Base-by-base conservation (phyloP, 331 rosid genomes). In the Quercus tomentella region DNA sequence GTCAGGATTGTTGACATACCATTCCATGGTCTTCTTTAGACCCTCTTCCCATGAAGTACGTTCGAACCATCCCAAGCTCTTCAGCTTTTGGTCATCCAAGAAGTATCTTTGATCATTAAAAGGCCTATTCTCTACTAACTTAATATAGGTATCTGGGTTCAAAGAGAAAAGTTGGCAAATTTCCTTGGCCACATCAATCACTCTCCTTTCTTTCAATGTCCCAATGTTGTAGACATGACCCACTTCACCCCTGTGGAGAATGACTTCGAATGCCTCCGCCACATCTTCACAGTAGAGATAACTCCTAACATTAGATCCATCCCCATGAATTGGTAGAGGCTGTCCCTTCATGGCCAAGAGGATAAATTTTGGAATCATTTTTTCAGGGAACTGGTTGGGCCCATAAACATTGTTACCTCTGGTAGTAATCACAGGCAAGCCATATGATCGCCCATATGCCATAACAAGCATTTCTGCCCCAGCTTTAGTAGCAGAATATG, bases 401-500 rank as follows among this genome's bases (percentile, higher is more conserved):
- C 94, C 97, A 75, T 88, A 89, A 22, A 91, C 93, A 73, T 91
- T 91, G 84, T 91, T 91, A 25, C 97, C 94, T 61, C 97, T 81
- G 2, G 94, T 91, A 6, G 94, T 89, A 74, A 91, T 91, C 72
- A 86, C 89, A 1, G 97, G 92, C 21, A 91, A 81, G 1, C 91
- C 94, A 79, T 91, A 89, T 4, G 97, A 89, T 52, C 92, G 65
- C 0, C 88, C 92, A 75, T 91, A 91, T 6, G 94, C 97, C 97
- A 91, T 91, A 7, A 89, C 97, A 35, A 91, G 94, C 94, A 91
- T 91, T 78, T 91, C 93, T 0, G 93, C 93, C 35, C 92, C 93
- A 30, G 92, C 97, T 83, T 91, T 91, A 1, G 97, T 91, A 1
- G 97, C 94, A 69, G 97, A 89, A 76, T 89, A 91, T 1, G 94